These are phyloP conservation scores for Aspergillus oerlinghausenensis DNA, from an alignment of 2,329 filamentous ascomycete species.

Conservation along the genomic window DNA sequence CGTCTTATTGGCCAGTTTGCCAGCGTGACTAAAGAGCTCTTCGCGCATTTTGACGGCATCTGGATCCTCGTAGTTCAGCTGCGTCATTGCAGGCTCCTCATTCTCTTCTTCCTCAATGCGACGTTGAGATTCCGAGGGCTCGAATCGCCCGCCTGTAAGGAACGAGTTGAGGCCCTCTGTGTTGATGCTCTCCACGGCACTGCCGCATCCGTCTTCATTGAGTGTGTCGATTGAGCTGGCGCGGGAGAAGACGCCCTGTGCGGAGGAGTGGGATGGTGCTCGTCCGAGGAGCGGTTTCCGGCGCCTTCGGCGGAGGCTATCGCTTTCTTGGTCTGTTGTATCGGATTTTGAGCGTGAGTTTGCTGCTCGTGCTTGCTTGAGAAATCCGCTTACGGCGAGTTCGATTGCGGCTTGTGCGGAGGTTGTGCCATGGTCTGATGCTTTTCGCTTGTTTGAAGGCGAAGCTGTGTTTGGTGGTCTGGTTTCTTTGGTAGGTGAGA, in stretches of 20 bases:
- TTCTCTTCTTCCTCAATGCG: conserved; percentile 26
- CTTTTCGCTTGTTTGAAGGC: conserved; percentile 14
- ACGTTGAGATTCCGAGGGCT: conserved; percentile 24
- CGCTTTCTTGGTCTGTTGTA: conserved; percentile 14
- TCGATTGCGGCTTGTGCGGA: conserved; percentile 29
- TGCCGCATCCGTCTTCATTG: conserved; percentile 41
- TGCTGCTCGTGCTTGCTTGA: conserved; percentile 36
- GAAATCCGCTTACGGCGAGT: conserved; percentile 37
- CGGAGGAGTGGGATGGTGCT: conserved; percentile 38
- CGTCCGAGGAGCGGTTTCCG: conserved; percentile 40
- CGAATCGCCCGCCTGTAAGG: conserved; percentile 27
- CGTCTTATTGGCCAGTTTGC: conserved; percentile 39
- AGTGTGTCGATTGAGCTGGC: conserved; percentile 49
- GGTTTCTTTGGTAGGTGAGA: conserved; percentile 16
- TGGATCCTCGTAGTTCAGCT: conserved; percentile 46
- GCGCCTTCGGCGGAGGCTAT: conserved; percentile 18
- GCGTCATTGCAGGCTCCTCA: conserved; percentile 41
- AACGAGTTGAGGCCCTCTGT: conserved; percentile 28
- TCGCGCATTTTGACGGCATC: conserved; percentile 55
- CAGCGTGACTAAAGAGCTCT: conserved; percentile 44
- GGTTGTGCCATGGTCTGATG: conserved; percentile 8
- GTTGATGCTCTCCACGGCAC: conserved; percentile 28
- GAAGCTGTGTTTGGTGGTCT: conserved; percentile 7
- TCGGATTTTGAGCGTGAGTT: conserved; percentile 26
- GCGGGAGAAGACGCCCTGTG: conserved; percentile 31